Base-by-base conservation (phyloP, 163 green algal species). In the Prototheca cutis region DNA sequence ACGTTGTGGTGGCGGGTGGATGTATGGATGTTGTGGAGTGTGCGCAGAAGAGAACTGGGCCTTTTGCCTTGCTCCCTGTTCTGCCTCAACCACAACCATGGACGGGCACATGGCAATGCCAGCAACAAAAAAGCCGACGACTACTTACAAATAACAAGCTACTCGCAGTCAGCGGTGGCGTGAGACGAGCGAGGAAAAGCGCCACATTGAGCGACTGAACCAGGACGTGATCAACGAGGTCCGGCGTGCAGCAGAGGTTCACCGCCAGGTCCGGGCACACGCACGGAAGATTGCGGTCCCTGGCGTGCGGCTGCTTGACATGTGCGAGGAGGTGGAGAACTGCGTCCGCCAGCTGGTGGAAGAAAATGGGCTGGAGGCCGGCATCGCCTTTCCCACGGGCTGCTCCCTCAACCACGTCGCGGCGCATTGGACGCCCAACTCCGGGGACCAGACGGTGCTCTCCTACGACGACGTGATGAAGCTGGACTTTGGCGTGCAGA, bases 391-490 rank as follows among this genome's bases (percentile, higher is more conserved):
- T 62, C 77, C 76, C 58, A 85, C 80, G 6, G 82, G 92, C 45
- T 98, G 91, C 83, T 93, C 80, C 13, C 74, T 97, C 30, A 95
- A 99, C 69, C 87, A 91, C 63, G 85, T 99, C 28, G 92, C 92
- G 0, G 92, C 92, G n/a, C 92, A 99, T 77, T 99, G 85, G 84
- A 97, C 91, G 21, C 92, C 92, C 52, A 99, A 98, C 71, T 76
- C 71, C 1, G 90, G 90, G 4, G 93, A 98, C 78, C 93, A 94
- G 70, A 98, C 92, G 27, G 90, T 98, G 62, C 80, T 99, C 63
- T 61, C 84, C 48, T 95, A 95, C 59, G 83, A 97, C 59, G 87
- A 98, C 74, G 93, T 99, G 15, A 99, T 99, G 89, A 99, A 99
- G 80, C 65, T 99, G 25, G 81, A 89, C 47, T 89, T 89, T 76